phyloP scores from a whole-genome alignment of 306 rosid species.

The Castanopsis chinensis region DNA sequence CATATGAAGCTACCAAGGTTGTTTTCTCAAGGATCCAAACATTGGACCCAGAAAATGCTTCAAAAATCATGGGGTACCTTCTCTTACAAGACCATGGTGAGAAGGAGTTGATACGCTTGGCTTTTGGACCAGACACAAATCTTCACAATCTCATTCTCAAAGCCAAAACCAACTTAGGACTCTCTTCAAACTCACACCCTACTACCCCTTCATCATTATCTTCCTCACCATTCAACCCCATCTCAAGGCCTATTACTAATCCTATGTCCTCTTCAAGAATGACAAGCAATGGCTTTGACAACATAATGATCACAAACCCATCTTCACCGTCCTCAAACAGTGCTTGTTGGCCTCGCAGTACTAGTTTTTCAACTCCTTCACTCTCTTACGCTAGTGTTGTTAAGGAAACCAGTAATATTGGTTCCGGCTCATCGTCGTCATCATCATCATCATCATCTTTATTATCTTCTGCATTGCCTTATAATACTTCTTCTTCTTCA shows the following conservation, averaged over 20 bases:
- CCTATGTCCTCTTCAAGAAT: slow-evolving; percentile 37
- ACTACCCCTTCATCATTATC: slow-evolving; percentile 30
- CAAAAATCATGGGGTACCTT: slow-evolving; percentile 88
- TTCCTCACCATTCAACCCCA: slow-evolving; percentile 61
- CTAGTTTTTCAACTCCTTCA: slow-evolving; percentile 54
- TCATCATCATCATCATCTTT: not conserved
- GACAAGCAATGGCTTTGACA: slow-evolving; percentile 45
- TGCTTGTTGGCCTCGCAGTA: slow-evolving; percentile 38
- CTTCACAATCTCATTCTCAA: slow-evolving; percentile 52
- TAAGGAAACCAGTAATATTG: slow-evolving; percentile 32
- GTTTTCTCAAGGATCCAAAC: slow-evolving; percentile 65
- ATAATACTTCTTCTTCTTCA: not conserved
- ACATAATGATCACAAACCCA: slow-evolving; percentile 31
- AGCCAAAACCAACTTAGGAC: slow-evolving; percentile 60
- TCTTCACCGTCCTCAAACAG: slow-evolving; percentile 51
- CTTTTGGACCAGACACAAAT: slow-evolving; percentile 62
- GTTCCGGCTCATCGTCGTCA: slow-evolving; percentile 28
- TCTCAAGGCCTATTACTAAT: slow-evolving; percentile 62
- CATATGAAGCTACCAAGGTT: slow-evolving; percentile 72
- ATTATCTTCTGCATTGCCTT: slow-evolving; percentile 24
- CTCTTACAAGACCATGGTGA: slow-evolving; percentile 66
- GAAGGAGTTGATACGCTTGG: slow-evolving; percentile 64
- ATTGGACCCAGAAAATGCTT: slow-evolving; percentile 80
- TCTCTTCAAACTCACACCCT: slow-evolving; percentile 19
- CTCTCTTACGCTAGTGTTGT: slow-evolving; percentile 39